Evolutionary conservation across 75 land plant species (phyloP).

Genomic region (Cunninghamia lanceolata): DNA sequence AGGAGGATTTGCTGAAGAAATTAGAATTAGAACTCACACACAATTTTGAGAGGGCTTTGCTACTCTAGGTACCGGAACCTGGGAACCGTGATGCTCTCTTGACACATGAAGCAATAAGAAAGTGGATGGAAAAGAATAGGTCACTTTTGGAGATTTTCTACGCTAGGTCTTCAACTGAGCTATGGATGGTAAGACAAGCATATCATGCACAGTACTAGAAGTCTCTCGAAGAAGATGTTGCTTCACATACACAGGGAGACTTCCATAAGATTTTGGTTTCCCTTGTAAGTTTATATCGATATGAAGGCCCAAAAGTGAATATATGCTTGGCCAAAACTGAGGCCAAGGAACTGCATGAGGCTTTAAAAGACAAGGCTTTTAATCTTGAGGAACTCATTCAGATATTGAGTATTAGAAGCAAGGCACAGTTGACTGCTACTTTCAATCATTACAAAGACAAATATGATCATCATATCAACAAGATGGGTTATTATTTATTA

Average conservation of each 20-base stretch:
- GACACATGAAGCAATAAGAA: slow-evolving; percentile 50
- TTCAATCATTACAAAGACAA: slow-evolving; percentile 64
- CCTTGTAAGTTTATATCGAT: slow-evolving; percentile 54
- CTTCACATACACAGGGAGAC: slow-evolving; percentile 50
- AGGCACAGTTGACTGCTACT: slow-evolving; percentile 69
- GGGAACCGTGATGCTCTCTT: slow-evolving; percentile 72
- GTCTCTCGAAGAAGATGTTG: slow-evolving; percentile 82
- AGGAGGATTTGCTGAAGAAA: slow-evolving; percentile 55
- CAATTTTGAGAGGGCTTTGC: slow-evolving; percentile 68
- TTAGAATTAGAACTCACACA: slow-evolving; percentile 53
- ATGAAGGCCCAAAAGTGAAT: slow-evolving; percentile 60
- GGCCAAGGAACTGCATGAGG: slow-evolving; percentile 60
- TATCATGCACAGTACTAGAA: slow-evolving; percentile 62
- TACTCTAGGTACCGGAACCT: slow-evolving; percentile 72
- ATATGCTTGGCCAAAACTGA: slow-evolving; percentile 52
- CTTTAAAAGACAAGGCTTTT: slow-evolving; percentile 31
- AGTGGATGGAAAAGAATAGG: slow-evolving; percentile 35
- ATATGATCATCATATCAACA: slow-evolving; percentile 56
- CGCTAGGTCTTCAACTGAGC: slow-evolving; percentile 50
- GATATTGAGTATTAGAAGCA: slow-evolving; percentile 75
- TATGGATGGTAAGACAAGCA: slow-evolving; percentile 56
- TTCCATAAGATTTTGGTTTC: slow-evolving; percentile 72
- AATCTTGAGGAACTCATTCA: slow-evolving; percentile 60
- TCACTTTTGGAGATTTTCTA: slow-evolving; percentile 66
- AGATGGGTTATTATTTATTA: no score